These are phyloP conservation scores for Tuber melanosporum DNA, from an alignment of 495 filamentous ascomycete genomes.

Conservation along the genomic window DNA sequence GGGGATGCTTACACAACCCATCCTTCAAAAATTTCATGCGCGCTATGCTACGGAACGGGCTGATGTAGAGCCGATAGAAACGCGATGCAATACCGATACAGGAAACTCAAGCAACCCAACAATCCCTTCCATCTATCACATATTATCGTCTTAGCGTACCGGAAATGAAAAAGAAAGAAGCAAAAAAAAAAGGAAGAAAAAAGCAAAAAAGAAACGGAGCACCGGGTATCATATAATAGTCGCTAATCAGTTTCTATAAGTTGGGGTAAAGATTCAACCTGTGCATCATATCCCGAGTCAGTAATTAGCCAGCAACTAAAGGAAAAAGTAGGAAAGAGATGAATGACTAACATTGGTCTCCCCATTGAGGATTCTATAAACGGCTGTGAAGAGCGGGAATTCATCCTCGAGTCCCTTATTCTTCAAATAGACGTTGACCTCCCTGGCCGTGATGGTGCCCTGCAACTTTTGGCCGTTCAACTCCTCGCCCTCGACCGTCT, in stretches of 20 bases:
- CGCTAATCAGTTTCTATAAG: slow-evolving; percentile 45
- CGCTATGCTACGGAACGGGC: neutral
- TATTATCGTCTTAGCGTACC: neutral
- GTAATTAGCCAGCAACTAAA: slow-evolving; percentile 21
- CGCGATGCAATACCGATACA: neutral
- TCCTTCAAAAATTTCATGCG: too few species aligned
- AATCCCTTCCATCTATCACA: neutral
- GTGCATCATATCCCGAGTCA: slow-evolving; percentile 9
- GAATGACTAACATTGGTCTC: slow-evolving; percentile 41
- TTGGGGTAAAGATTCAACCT: slow-evolving; percentile 57
- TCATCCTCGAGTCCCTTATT: slow-evolving; percentile 67
- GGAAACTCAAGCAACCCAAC: neutral
- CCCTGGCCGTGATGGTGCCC: slow-evolving; percentile 81
- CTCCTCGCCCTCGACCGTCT: slow-evolving; percentile 79
- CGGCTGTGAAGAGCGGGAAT: slow-evolving; percentile 86
- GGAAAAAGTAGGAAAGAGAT: neutral
- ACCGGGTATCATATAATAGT: neutral
- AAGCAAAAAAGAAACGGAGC: neutral
- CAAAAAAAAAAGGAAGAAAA: neutral
- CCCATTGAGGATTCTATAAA: slow-evolving; percentile 61
- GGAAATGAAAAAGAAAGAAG: neutral
- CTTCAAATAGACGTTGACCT: slow-evolving; percentile 84
- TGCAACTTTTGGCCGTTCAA: slow-evolving; percentile 97
- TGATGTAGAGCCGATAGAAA: neutral
- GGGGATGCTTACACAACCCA: too few species aligned